Base-by-base conservation (phyloP, 805 yeast genomes). In the Tetrapisispora iriomotensis region DNA sequence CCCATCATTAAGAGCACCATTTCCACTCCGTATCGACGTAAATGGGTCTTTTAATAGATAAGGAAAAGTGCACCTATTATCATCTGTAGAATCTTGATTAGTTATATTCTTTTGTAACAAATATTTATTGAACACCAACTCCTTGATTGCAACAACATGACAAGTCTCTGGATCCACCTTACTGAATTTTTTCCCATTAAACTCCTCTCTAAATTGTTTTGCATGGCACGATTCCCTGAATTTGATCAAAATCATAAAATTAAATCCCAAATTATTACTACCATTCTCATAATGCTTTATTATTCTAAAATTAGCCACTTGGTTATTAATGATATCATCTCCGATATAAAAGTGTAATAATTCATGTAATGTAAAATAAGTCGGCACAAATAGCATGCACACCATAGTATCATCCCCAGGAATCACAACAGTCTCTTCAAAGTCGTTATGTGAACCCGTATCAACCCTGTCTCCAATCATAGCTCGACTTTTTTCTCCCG, bases 111-210 rank as follows among this genome's bases (percentile, higher is more conserved):
- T 29, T 22, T 45, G 45, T 29, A 58, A 54, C 10, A 54, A 36
- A 9, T 41, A 41, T 24, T 40, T 57, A 35, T 66, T 56, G 39
- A 80, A 66, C 4, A 68, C 58, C 13, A 83, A 71, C 22, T 77
- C 70, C 43, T 75, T 76, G n/a, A 87, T 74, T 45, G 71, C 75
- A 1, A 87, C 72, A 3, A 77, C 83, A 54, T 80, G 87, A 50
- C 96, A 87, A 12, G 74, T 67, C 51, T 88, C 95, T 0, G 94
- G 84, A 51, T 88, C 96, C 82, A 87, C 79, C 7, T 90, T 76
- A 49, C 80, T 86, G 65, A 88, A 87, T 8, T 71, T 69, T 44
- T 71, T 74, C 4, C 94, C 94, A 54, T 87, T 79, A 51, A 68
- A 84, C 22, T 66, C 65, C 31, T 70, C 69, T 47, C 77, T 77